Conservation (phyloP, 225 moss, liverwort and hornwort genomes). For the Pseudisothecium myosuroides region DNA sequence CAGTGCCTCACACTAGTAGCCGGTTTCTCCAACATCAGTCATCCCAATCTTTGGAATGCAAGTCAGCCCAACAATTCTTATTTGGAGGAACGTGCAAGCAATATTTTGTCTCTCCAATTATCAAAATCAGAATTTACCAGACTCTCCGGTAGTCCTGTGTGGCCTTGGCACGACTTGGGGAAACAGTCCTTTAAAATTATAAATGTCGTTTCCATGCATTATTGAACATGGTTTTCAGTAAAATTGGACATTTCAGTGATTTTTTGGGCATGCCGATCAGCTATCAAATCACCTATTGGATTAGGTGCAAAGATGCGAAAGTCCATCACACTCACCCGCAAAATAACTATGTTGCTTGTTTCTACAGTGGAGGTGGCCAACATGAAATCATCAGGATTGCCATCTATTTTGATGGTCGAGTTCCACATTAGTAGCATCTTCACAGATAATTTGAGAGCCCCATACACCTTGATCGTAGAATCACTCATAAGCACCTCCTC, state of each 20-base stretch:
- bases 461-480: constrained; percentile 80
- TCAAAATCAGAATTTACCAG: background rate
- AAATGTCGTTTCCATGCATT: background rate
- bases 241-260: background rate
- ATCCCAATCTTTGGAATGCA: background rate
- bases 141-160: background rate
- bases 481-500: constrained; percentile 73
- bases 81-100: background rate
- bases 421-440: constrained; percentile 93
- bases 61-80: background rate
- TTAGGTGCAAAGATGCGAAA: background rate
- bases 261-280: background rate
- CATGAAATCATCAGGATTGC: constrained; percentile 72
- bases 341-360: constrained; percentile 71
- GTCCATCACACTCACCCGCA: constrained; percentile 41
- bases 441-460: constrained; percentile 71
- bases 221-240: background rate
- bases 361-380: constrained; percentile 72
- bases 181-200: background rate
- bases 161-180: background rate
- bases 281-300: background rate
- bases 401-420: constrained; percentile 60
- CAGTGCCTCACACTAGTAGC: background rate
- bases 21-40: background rate
- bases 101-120: background rate